These are phyloP conservation scores for Neurospora hispaniola DNA, from an alignment of 495 filamentous ascomycete species.

Conservation along the genomic window DNA sequence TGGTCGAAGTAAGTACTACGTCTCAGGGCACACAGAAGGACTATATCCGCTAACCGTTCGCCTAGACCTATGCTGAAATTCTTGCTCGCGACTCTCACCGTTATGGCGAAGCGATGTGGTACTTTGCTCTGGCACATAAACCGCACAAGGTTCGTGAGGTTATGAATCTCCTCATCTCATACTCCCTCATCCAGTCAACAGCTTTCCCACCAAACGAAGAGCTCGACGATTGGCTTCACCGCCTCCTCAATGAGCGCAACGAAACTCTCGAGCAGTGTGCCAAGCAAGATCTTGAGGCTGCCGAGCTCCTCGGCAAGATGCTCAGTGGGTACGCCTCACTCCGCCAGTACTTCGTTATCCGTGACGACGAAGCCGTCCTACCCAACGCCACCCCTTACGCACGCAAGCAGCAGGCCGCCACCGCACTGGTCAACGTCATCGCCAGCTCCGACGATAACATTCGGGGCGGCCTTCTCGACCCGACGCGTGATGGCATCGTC, in stretches of 20 bases:
- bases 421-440: conserved; percentile 67
- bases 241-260: conserved; percentile 56
- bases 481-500: conserved; percentile 63
- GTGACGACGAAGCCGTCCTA: conserved; percentile 42
- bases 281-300: conserved; percentile 60
- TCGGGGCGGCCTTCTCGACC: conserved; percentile 76
- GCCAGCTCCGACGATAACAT: conserved; percentile 79
- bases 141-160: conserved; percentile 67
- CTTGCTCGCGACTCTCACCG: conserved; percentile 53
- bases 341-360: conserved; percentile 75
- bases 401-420: conserved; percentile 54
- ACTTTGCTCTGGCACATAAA: conserved; percentile 71
- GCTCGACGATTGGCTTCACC: conserved; percentile 56
- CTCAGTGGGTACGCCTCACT: conserved; percentile 87
- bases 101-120: conserved; percentile 74
- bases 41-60: conserved; percentile 14
- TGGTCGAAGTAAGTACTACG: conserved; percentile 56
- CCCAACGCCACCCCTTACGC: conserved; percentile 31
- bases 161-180: conserved; percentile 74
- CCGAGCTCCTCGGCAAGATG: conserved; percentile 65
- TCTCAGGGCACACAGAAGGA: conserved; percentile 1
- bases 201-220: conserved; percentile 58
- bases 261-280: conserved; percentile 53
- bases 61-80: conserved; percentile 65
- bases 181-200: conserved; percentile 71